phyloP scores from a whole-genome alignment of 1,284 basidiomycete species.

The Ganoderma leucocontextum region DNA sequence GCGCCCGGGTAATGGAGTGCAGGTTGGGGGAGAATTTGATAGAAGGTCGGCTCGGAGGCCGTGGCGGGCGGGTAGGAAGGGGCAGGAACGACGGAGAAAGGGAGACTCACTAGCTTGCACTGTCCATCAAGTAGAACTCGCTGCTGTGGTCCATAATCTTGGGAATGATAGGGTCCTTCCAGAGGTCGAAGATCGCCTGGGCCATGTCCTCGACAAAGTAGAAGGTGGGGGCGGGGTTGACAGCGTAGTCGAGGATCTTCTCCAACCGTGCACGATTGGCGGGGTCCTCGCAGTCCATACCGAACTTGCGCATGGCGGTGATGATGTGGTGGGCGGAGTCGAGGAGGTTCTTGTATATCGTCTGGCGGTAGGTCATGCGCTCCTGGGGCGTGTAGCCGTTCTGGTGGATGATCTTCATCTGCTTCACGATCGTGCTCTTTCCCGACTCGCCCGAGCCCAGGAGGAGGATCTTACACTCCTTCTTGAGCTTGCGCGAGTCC shows the following conservation, averaged over 20 bases:
- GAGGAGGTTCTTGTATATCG: slow-evolving; percentile 87
- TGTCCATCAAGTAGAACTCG: slow-evolving; percentile 98
- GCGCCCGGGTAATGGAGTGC: neutral
- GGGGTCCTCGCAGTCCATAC: slow-evolving; percentile 82
- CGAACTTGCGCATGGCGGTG: slow-evolving; percentile 90
- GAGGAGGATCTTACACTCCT: slow-evolving; percentile 95
- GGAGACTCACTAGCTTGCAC: slow-evolving; percentile 82
- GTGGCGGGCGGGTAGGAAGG: slow-evolving; percentile 10
- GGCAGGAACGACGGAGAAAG: slow-evolving; percentile 40
- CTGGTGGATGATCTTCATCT: slow-evolving; percentile 99
- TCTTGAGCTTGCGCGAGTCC: slow-evolving; percentile 78
- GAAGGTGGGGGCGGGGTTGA: slow-evolving; percentile 48
- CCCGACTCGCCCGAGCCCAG: slow-evolving; percentile 90
- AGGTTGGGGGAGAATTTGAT: neutral
- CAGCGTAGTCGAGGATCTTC: slow-evolving; percentile 65
- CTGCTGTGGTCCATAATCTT: slow-evolving; percentile 87
- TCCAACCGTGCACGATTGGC: slow-evolving; percentile 75
- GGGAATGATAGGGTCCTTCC: slow-evolving; percentile 92
- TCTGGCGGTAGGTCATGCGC: slow-evolving; percentile 80
- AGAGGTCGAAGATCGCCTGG: slow-evolving; percentile 82
- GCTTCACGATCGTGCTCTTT: slow-evolving; percentile 97
- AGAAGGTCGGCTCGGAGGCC: neutral
- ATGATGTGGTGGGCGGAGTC: slow-evolving; percentile 93
- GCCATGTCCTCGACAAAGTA: slow-evolving; percentile 74
- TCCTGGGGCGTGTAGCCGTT: slow-evolving; percentile 89